A percentile compares a stretch with the other conserved stretches of the same genome.
phyloP scores from a whole-genome alignment of 805 yeast genomes.

The Pichia phayaonensis region DNA sequence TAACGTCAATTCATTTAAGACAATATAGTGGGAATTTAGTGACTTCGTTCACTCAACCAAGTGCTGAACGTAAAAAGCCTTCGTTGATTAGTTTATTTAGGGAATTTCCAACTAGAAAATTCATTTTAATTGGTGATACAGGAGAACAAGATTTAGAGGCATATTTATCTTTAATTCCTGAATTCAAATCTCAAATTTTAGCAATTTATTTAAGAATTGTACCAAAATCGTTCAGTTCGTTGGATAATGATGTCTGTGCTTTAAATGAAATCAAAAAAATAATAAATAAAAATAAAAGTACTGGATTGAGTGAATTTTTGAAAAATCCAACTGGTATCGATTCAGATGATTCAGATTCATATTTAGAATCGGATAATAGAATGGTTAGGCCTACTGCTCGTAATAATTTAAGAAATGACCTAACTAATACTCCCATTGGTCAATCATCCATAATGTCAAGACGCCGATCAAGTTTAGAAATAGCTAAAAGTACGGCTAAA shows the following conservation, averaged over 20 bases:
- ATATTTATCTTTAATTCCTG: conserved; percentile 59
- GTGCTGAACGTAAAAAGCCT: conserved; percentile 68
- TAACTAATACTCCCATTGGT: not conserved
- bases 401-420: not conserved
- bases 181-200: conserved; percentile 53
- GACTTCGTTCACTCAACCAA: conserved; percentile 78
- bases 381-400: not conserved
- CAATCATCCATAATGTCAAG: not conserved
- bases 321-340: conserved; percentile 11
- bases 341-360: conserved; percentile 9
- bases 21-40: conserved; percentile 80
- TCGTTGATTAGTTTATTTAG: conserved; percentile 53
- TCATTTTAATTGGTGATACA: conserved; percentile 87
- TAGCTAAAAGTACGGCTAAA: conserved; percentile 6
- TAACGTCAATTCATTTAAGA: conserved; percentile 79
- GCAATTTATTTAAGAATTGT: conserved; percentile 82
- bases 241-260: conserved; percentile 30
- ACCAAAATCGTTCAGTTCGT: conserved; percentile 54
- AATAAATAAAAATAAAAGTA: not conserved
- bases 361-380: not conserved
- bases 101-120: conserved; percentile 73
- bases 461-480: conserved; percentile 1
- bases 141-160: conserved; percentile 96
- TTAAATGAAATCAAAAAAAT: conserved; percentile 18
- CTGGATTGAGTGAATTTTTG: not conserved